These are phyloP conservation scores for Apiotrichum montevideense DNA, from an alignment of 1,284 basidiomycete species.

Conservation along the genomic window DNA sequence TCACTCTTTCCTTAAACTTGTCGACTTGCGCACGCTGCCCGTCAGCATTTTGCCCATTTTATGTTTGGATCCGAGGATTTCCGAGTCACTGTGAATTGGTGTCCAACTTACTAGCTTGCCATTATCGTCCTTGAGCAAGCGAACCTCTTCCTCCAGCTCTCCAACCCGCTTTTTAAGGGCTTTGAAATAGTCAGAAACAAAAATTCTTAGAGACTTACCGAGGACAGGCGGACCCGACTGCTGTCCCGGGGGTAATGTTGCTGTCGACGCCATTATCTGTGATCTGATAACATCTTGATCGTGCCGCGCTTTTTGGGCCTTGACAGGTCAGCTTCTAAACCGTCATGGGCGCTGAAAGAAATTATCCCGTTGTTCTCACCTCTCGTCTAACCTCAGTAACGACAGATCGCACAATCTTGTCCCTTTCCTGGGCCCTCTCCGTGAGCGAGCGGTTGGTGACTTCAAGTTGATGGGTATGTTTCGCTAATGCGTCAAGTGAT, in stretches of 20 bases:
- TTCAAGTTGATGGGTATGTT: constrained; percentile 35
- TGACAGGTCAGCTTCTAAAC: not conserved
- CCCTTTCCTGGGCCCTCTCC: constrained; percentile 30
- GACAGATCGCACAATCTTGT: constrained; percentile 35
- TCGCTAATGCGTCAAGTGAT: constrained; percentile 41
- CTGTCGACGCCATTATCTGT: constrained; percentile 26
- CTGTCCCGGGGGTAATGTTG: constrained; percentile 1
- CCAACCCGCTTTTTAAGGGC: constrained; percentile 46
- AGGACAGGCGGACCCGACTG: not conserved
- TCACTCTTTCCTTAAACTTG: constrained; percentile 59
- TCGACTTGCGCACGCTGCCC: constrained; percentile 69
- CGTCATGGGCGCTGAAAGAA: not conserved
- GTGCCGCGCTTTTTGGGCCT: constrained; percentile 30
- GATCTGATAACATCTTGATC: constrained; percentile 33
- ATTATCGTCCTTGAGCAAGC: constrained; percentile 24
- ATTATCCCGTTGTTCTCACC: constrained; percentile 16
- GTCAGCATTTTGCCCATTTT: not conserved
- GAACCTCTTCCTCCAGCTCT: constrained; percentile 71
- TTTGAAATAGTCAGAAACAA: not conserved
- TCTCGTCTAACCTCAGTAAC: constrained; percentile 38
- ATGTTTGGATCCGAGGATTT: too few relatives aligned
- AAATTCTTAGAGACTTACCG: not conserved
- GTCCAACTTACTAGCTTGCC: constrained; percentile 25
- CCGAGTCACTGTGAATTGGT: too few relatives aligned
- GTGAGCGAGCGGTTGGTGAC: constrained; percentile 26